Evolutionary conservation across 805 yeast species (phyloP), one percentile per base, ranked within the genome.

Genomic region (Lachancea kluyveri): DNA sequence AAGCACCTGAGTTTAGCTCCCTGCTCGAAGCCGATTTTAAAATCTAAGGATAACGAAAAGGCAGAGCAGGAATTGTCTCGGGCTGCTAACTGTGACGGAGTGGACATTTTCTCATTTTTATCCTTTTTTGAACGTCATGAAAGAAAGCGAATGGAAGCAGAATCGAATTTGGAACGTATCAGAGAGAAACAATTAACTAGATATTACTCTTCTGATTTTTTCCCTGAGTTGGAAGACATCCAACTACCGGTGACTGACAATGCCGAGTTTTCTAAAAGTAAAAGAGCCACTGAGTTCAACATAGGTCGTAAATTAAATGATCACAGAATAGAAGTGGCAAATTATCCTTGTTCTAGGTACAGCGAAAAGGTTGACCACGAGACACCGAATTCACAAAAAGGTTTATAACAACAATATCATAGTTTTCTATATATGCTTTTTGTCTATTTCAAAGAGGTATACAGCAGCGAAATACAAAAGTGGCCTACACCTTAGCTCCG

Each of bases 141-240:
- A 35, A 48, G 52, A 20, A 45, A 52, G 27, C 52, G 62, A 11
- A 43, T 51, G 28, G 53, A 48, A 21, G 56, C 54, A 11, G 68
- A 58, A 36, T 52, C 51, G 5, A 50, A 21, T 17, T 46, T 62
- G 29, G 49, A 50, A 4, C 54, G 46, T 23, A 46, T 54, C 8
- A 55, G 72, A 30, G 67, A 58, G 26, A 51, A 45, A 21, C 72
- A 67, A 31, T 33, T 67, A 15, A 42, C 44, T n/a, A 50, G 54
- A 18, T 65, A 63, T 37, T 63, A 62, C 32, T 45, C 52, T 7
- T 41, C 41, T 17, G 39, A 38, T 8, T 41, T 40, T 21, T 40
- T 40, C 24, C 46, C 44, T 6, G 42, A 43, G 17, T 28, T 40
- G 27, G 31, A 37, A 11, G 36, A 36, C 16, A 28, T 17, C 5